Percentiles rank a stretch among this genome's conserved stretches.
phyloP scores from a whole-genome alignment of 768 basidiomycete genomes.

The Kwoniella europaea region DNA sequence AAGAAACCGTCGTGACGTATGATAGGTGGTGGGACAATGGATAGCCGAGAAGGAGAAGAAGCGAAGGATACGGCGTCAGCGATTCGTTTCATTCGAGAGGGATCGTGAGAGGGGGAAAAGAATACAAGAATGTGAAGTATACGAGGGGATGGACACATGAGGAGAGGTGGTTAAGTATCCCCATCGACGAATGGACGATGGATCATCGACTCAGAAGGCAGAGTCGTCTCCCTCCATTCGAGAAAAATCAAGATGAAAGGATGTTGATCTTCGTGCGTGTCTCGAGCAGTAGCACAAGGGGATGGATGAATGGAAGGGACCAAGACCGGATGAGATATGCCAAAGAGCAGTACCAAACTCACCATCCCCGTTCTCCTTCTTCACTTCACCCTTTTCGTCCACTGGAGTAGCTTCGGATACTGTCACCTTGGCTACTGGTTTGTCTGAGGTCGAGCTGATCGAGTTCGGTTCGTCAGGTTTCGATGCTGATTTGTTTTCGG shows the following conservation, averaged over 20 bases:
- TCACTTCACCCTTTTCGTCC: constrained; percentile 28
- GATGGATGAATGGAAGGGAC: background rate
- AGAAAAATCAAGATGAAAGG: background rate
- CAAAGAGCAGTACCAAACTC: constrained; percentile 15
- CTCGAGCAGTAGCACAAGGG: background rate
- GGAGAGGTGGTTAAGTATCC: background rate
- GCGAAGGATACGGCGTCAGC: constrained; percentile 12
- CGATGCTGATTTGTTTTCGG: constrained; percentile 6
- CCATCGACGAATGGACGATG: background rate
- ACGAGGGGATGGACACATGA: background rate
- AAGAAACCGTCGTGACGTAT: constrained; percentile 22
- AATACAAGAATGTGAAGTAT: background rate
- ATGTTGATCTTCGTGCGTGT: background rate
- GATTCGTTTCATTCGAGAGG: background rate
- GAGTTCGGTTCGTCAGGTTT: constrained; percentile 6
- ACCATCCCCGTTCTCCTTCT: constrained; percentile 38
- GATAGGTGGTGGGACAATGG: constrained; percentile 14
- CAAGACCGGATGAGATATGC: background rate
- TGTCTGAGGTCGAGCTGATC: background rate
- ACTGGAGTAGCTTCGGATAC: constrained; percentile 22
- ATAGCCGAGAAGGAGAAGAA: constrained; percentile 7
- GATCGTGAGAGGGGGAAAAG: background rate
- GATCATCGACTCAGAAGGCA: background rate
- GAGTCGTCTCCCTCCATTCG: background rate
- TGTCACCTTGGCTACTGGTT: constrained; percentile 22